Percentiles rank a stretch among this genome's conserved stretches.
Evolutionary conservation across 345 rosid genomes (phyloP).

Genomic region (Geranium rotundifolium): DNA sequence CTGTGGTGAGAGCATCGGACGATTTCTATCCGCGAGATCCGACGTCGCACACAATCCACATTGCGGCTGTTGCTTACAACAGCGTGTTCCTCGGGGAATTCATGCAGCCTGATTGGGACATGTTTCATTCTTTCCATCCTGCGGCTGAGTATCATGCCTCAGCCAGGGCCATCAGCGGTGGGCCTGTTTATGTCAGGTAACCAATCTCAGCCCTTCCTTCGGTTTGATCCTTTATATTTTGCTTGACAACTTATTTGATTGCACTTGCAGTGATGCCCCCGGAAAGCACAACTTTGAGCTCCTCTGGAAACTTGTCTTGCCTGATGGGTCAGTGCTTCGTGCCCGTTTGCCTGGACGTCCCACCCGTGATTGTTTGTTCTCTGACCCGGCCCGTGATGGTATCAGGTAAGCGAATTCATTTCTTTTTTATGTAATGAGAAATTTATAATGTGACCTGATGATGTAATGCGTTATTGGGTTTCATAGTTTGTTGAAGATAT

Average conservation of each 20-base stretch:
- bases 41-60: conserved; percentile 77
- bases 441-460: too few relatives aligned
- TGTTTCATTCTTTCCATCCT: conserved; percentile 87
- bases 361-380: conserved; percentile 70
- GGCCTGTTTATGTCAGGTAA: conserved; percentile 82
- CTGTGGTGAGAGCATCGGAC: conserved; percentile 83
- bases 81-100: conserved; percentile 83
- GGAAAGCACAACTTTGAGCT: conserved; percentile 81
- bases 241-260: too few relatives aligned
- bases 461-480: too few relatives aligned
- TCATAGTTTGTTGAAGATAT: conserved; percentile 94
- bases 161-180: conserved; percentile 91
- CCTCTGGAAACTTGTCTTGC: conserved; percentile 64
- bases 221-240: too few relatives aligned
- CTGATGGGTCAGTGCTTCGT: conserved; percentile 86
- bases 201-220: too few relatives aligned
- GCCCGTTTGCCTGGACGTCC: conserved; percentile 86
- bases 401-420: too few relatives aligned
- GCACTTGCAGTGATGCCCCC: conserved; percentile 83
- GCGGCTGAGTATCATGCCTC: conserved; percentile 92
- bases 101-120: conserved; percentile 97
- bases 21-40: conserved; percentile 94
- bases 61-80: conserved; percentile 81
- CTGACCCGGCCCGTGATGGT: conserved; percentile 85
- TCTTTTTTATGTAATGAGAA: too few relatives aligned